These are phyloP conservation scores for Parathielavia hyrcaniae DNA, from an alignment of 495 filamentous ascomycete genomes.

Conservation along the genomic window DNA sequence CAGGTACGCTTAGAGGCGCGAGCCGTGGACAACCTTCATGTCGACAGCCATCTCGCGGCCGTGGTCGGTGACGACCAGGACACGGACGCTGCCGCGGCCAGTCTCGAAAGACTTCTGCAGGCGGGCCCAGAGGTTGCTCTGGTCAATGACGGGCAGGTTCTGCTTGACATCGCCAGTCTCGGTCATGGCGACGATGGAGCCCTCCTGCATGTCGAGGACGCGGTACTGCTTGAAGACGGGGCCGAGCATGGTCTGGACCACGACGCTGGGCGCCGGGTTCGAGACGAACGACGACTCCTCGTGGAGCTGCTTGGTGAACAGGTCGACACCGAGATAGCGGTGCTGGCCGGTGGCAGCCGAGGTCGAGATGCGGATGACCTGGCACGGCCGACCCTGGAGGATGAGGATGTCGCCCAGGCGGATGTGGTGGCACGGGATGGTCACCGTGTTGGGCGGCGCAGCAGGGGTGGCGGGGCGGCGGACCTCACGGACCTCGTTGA, in stretches of 20 bases:
- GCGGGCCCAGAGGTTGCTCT: constrained; percentile 77
- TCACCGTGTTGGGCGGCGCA: constrained; percentile 70
- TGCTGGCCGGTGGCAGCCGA: constrained; percentile 97
- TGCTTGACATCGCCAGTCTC: constrained; percentile 93
- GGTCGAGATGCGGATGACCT: constrained; percentile 99
- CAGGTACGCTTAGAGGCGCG: constrained; percentile 43
- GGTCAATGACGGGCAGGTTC: constrained; percentile 83
- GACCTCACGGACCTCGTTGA: constrained; percentile 42
- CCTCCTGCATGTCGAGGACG: constrained; percentile 93
- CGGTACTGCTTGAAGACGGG: constrained; percentile 99
- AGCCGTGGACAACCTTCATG: constrained; percentile 92
- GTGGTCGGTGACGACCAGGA: constrained; percentile 91
- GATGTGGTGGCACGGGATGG: constrained; percentile 98
- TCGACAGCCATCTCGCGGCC: constrained; percentile 94
- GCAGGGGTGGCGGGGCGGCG: constrained; percentile 26
- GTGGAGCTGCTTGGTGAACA: constrained; percentile 98
- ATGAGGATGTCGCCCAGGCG: constrained; percentile 97
- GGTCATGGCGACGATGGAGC: constrained; percentile 52
- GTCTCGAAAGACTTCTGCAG: constrained; percentile 82
- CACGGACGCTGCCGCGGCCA: constrained; percentile 86
- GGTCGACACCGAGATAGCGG: constrained; percentile 98
- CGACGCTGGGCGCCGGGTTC: constrained; percentile 90
- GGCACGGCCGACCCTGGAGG: constrained; percentile 98
- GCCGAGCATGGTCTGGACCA: constrained; percentile 99
- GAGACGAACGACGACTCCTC: constrained; percentile 98